Evolutionary conservation across 192 early-diverging fungal genomes (phyloP).

Genomic region (Backusella parvicylindrica): DNA sequence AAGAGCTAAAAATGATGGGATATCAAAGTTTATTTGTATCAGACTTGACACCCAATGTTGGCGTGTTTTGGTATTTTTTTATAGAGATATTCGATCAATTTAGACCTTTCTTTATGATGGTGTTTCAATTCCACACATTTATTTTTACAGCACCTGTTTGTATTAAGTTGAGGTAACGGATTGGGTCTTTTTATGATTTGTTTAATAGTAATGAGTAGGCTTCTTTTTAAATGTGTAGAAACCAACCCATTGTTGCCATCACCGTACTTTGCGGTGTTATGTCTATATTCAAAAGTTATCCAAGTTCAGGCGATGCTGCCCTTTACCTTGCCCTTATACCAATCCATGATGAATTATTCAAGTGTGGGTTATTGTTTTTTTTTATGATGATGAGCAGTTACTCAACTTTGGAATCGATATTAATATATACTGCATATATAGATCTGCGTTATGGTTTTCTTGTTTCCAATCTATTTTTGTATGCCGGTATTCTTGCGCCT

Average conservation of each 20-base stretch:
- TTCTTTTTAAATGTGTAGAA: conserved; percentile 38
- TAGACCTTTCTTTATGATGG: conserved; percentile 86
- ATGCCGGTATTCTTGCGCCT: conserved; percentile 75
- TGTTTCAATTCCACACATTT: conserved; percentile 93
- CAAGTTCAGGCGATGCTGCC: conserved; percentile 81
- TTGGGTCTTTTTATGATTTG: background rate
- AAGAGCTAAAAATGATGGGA: background rate
- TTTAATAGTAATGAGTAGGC: background rate
- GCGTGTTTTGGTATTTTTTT: conserved; percentile 99
- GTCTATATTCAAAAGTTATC: conserved; percentile 91
- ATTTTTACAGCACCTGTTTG: conserved; percentile 83
- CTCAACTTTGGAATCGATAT: background rate
- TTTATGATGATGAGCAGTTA: background rate
- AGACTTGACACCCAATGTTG: conserved; percentile 95
- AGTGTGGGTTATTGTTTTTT: conserved; percentile 58
- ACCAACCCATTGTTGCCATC: conserved; percentile 76
- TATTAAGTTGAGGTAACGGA: conserved; percentile 70
- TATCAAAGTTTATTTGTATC: conserved; percentile 41
- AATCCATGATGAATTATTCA: conserved; percentile 78
- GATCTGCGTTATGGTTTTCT: conserved; percentile 83
- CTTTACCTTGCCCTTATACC: conserved; percentile 81
- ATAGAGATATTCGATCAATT: conserved; percentile 99
- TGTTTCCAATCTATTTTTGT: conserved; percentile 65
- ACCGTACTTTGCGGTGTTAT: conserved; percentile 72
- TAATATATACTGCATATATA: conserved; percentile 15